Percentiles rank a stretch among this genome's conserved stretches.
Evolutionary conservation across 2,329 filamentous ascomycete species (phyloP).

Genomic region (Penicillium olsonii): DNA sequence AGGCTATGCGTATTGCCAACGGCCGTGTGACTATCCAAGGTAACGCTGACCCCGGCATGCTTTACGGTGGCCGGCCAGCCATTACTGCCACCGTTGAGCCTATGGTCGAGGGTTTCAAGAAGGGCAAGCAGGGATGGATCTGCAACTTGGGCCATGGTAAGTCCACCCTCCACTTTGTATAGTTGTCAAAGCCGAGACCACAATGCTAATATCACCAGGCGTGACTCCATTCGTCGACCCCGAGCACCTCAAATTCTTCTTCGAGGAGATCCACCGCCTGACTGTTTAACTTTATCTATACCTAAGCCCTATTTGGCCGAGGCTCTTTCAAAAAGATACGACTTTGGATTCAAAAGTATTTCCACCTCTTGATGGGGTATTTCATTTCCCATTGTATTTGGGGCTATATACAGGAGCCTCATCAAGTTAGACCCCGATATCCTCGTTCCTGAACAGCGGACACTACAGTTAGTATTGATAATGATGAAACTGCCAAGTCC

Average conservation of each 20-base stretch:
- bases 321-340: slow-evolving; percentile 6
- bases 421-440: slow-evolving; percentile 53
- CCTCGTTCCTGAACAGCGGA: slow-evolving; percentile 54
- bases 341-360: slow-evolving; percentile 10
- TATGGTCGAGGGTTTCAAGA: slow-evolving; percentile 84
- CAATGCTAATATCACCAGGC: slow-evolving; percentile 53
- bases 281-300: slow-evolving; percentile 24
- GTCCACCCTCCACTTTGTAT: slow-evolving; percentile 28
- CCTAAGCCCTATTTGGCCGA: background rate
- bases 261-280: slow-evolving; percentile 80
- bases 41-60: slow-evolving; percentile 89
- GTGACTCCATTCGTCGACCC: slow-evolving; percentile 95
- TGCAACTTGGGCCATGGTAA: slow-evolving; percentile 92
- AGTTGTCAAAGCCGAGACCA: slow-evolving; percentile 1
- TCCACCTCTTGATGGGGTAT: slow-evolving; percentile 7
- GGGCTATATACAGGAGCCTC: slow-evolving; percentile 12
- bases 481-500: slow-evolving; percentile 4
- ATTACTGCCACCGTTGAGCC: slow-evolving; percentile 81
- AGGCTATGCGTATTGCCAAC: slow-evolving; percentile 77
- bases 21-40: slow-evolving; percentile 84
- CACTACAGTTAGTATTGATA: slow-evolving; percentile 16
- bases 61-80: slow-evolving; percentile 80
- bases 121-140: slow-evolving; percentile 90
- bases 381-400: slow-evolving; percentile 4
- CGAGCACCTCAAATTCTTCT: slow-evolving; percentile 89